Evolutionary conservation across 2,329 filamentous ascomycete species (phyloP), one percentile per base, ranked within the genome.

Genomic region (Pleurostoma richardsiae): DNA sequence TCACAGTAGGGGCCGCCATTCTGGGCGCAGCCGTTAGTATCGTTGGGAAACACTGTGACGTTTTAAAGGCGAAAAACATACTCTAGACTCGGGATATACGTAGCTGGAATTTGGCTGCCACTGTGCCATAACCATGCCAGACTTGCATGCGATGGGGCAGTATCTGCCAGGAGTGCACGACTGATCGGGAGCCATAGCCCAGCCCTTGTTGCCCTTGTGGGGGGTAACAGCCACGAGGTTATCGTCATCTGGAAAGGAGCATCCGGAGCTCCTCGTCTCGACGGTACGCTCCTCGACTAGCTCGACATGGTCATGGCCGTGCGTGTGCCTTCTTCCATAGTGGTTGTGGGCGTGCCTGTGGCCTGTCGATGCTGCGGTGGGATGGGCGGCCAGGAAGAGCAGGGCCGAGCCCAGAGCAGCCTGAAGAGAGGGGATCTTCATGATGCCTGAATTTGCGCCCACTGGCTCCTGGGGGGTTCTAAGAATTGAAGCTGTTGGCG

Each of bases 171-270:
- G 76, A 49, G 70, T 72, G 64, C 88, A 91, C 45, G 77, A 63
- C 61, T 86, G 79, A 63, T 91, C 83, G 4, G 87, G 86, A 57
- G 84, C 86, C 80, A 91, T 83, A 39, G 87, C 88, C 83, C 87
- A 92, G 51, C 88, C 88, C 43, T 73, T 84, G 67, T 92, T 92
- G 61, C 69, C 60, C 40, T 64, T 62, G 44, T 70, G 70, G 4
- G 85, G 85, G 7, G 85, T 87, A 44, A 92, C 75, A 10, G 79
- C 64, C 40, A 90, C 79, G 58, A 91, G 67, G 45, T 85, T 84
- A 58, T 86, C 74, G 58, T 86, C 74, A 31, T 72, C 69, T 8
- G 88, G 87, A 57, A 91, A 86, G 46, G 72, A 59, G 66, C 88
- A 91, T 47, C 67, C 68, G 33, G 70, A 69, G 54, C 80, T 75